Conservation (phyloP, 495 filamentous ascomycete genomes). For the Chaetomium fimeti region DNA sequence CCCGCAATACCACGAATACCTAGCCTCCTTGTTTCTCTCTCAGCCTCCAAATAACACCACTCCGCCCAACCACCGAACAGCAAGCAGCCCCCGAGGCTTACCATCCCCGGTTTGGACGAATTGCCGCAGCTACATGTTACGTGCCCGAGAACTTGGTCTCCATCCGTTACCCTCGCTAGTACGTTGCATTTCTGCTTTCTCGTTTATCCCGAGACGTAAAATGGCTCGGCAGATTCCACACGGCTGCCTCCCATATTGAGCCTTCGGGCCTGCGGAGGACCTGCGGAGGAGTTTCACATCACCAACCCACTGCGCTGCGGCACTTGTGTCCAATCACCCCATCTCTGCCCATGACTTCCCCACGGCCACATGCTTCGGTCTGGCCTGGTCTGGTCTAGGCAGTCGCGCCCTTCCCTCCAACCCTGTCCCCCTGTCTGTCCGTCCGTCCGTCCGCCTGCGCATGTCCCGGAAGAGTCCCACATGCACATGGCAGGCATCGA, state of each 20-base stretch:
- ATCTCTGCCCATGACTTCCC: slow-evolving; percentile 25
- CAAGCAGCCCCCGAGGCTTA: no score
- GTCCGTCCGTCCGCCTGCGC: neutral
- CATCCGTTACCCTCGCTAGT: slow-evolving; percentile 12
- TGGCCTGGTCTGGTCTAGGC: neutral
- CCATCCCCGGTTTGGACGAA: no score
- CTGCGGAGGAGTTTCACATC: slow-evolving; percentile 34
- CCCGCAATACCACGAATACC: no score
- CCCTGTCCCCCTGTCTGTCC: slow-evolving; percentile 4
- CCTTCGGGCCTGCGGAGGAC: slow-evolving; percentile 43
- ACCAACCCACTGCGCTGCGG: slow-evolving; percentile 29
- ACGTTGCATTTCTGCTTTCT: slow-evolving; percentile 27
- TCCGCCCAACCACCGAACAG: no score
- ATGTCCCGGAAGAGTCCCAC: slow-evolving; percentile 13
- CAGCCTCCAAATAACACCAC: no score
- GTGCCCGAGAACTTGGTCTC: neutral
- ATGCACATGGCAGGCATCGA: slow-evolving; percentile 8
- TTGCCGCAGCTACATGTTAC: no score
- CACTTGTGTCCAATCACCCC: slow-evolving; percentile 41
- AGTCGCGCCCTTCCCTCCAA: neutral
- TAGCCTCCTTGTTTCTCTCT: no score
- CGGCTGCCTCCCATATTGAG: slow-evolving; percentile 34
- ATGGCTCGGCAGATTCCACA: slow-evolving; percentile 42
- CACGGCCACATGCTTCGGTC: slow-evolving; percentile 26
- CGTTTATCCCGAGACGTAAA: neutral